These are phyloP conservation scores for Croton setiger DNA, from an alignment of 441 rosid genomes.

Conservation along the genomic window DNA sequence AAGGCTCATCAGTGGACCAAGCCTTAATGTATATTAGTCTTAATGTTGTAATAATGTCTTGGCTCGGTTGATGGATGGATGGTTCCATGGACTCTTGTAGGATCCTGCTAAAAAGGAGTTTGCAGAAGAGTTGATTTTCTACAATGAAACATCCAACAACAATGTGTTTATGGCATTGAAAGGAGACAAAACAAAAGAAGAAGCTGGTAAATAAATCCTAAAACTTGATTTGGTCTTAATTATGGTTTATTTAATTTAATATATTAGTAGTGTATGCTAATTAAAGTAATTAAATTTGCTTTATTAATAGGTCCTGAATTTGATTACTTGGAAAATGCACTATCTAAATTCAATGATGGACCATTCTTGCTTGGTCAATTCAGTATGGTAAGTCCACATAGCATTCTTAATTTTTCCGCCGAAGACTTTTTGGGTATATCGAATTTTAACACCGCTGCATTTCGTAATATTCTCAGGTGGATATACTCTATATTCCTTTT, in stretches of 20 bases:
- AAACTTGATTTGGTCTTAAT: no score
- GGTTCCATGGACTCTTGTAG: no score
- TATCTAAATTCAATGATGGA: slow-evolving; percentile 64
- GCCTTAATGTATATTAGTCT: slow-evolving; percentile 15
- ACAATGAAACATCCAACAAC: slow-evolving; percentile 43
- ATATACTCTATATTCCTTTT: slow-evolving; percentile 67
- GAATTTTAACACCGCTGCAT: no score
- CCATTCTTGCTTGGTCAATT: slow-evolving; percentile 85
- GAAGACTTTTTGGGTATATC: no score
- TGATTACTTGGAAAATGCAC: slow-evolving; percentile 69
- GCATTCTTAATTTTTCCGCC: background rate
- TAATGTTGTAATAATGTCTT: no score
- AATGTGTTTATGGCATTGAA: slow-evolving; percentile 47
- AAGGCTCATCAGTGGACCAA: no score
- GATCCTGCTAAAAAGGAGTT: slow-evolving; percentile 67
- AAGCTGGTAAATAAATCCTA: slow-evolving; percentile 44
- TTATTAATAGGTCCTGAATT: slow-evolving; percentile 65
- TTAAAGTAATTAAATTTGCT: background rate
- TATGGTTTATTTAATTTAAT: no score
- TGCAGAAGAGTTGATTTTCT: slow-evolving; percentile 62
- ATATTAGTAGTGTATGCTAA: no score
- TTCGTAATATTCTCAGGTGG: slow-evolving; percentile 54
- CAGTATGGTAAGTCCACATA: slow-evolving; percentile 64
- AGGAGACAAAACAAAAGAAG: slow-evolving; percentile 51
- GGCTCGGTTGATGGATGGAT: no score